These are phyloP conservation scores for Fusarium nematophilum DNA, from an alignment of 2,329 filamentous ascomycete species.

Conservation along the genomic window DNA sequence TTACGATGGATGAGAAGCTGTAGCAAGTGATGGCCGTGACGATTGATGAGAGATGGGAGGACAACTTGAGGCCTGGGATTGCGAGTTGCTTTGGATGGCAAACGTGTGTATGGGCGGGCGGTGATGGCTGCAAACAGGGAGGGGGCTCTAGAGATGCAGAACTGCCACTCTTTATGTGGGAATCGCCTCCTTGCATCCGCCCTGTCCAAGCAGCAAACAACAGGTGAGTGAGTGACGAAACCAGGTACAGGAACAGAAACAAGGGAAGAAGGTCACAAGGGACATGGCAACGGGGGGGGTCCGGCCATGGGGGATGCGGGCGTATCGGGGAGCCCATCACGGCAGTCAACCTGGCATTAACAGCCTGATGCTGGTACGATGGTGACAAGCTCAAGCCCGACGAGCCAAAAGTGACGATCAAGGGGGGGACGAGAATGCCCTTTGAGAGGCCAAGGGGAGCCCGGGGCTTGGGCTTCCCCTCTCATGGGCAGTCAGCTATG, in stretches of 20 bases:
- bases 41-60: constrained; percentile 6
- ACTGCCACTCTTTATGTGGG: constrained; percentile 42
- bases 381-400: constrained; percentile 4
- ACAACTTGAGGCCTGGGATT: not conserved
- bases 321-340: constrained; percentile 24
- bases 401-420: constrained; percentile 3
- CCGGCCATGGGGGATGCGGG: constrained; percentile 28
- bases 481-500: constrained; percentile 20
- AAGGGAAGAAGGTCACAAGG: constrained; percentile 33
- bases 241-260: constrained; percentile 34
- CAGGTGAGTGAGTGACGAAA: constrained; percentile 28
- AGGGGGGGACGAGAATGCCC: no score
- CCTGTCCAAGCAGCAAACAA: not conserved
- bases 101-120: constrained; percentile 11
- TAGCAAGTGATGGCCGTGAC: not conserved
- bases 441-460: no score
- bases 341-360: constrained; percentile 33
- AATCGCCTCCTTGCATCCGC: constrained; percentile 29
- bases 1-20: constrained; percentile 26
- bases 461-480: no score
- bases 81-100: constrained; percentile 1
- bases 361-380: constrained; percentile 43
- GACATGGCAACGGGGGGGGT: constrained; percentile 28
- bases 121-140: constrained; percentile 7
- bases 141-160: constrained; percentile 33